These are phyloP conservation scores for Cardamine chenopodiifolia DNA, from an alignment of 345 rosid species.

Conservation along the genomic window DNA sequence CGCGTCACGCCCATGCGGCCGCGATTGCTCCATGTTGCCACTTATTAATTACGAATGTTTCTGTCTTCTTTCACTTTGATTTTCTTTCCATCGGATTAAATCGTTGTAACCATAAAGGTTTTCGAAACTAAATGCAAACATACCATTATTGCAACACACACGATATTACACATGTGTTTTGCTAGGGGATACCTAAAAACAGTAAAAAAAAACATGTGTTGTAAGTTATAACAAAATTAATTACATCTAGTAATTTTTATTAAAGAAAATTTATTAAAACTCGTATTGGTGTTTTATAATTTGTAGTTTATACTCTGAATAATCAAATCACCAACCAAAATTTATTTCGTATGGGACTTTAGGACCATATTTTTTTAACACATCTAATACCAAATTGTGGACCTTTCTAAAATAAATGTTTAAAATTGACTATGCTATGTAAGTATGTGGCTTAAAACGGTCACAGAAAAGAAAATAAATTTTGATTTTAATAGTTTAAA, in stretches of 20 bases:
- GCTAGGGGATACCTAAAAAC: background rate
- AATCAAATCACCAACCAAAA: background rate
- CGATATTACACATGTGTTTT: background rate
- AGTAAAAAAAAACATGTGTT: background rate
- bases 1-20: slow-evolving; percentile 17
- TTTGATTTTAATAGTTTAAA: background rate
- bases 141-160: background rate
- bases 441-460: background rate
- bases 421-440: background rate
- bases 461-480: background rate
- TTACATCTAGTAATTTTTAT: background rate
- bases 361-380: background rate
- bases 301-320: background rate
- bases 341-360: background rate
- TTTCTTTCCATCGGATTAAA: background rate
- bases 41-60: background rate
- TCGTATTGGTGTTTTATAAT: background rate
- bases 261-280: too few relatives aligned
- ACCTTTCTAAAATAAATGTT: background rate
- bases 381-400: background rate
- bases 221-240: background rate
- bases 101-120: background rate
- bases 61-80: background rate
- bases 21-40: slow-evolving; percentile 19
- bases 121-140: background rate